Percentiles rank a stretch among this genome's conserved stretches.
phyloP scores from a whole-genome alignment of 768 basidiomycete genomes.

The Baorangia bicolor region DNA sequence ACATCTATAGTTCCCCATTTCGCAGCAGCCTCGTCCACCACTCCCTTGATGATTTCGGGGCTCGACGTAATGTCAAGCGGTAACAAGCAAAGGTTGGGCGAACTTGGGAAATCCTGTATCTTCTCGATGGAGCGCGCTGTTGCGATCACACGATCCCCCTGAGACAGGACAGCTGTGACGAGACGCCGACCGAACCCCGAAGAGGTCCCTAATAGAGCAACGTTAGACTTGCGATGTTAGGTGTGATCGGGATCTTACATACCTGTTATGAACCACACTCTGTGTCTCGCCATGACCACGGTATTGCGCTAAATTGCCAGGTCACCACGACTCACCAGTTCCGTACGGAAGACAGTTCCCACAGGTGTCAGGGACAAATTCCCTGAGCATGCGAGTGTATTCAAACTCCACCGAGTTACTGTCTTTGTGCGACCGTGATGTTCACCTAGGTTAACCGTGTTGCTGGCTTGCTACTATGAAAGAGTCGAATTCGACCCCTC shows the following conservation, averaged over 20 bases:
- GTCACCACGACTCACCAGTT: neutral
- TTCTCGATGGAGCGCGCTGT: constrained; percentile 49
- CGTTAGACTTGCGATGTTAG: neutral
- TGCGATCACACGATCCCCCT: constrained; percentile 63
- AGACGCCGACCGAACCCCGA: constrained; percentile 58
- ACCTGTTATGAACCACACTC: constrained; percentile 26
- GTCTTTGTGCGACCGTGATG: too few species aligned
- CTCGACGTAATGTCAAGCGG: constrained; percentile 53
- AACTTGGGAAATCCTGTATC: constrained; percentile 34
- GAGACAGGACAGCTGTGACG: constrained; percentile 39
- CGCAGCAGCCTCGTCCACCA: constrained; percentile 41
- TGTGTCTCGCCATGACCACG: neutral
- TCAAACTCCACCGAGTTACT: too few species aligned
- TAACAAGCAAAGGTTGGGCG: constrained; percentile 41
- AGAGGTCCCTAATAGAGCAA: constrained; percentile 43
- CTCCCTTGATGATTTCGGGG: constrained; percentile 39
- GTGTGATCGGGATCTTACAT: neutral
- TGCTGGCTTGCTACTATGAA: too few species aligned
- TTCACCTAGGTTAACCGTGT: too few species aligned
- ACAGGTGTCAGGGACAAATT: too few species aligned
- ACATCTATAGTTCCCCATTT: constrained; percentile 59
- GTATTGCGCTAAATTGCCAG: neutral
- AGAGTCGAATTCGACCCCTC: too few species aligned
- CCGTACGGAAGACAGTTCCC: neutral
- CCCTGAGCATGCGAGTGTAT: too few species aligned